Evolutionary conservation across 108 stramenopile species (phyloP), one percentile per base, ranked within the genome.

Genomic region (Fragilaria crotonensis): DNA sequence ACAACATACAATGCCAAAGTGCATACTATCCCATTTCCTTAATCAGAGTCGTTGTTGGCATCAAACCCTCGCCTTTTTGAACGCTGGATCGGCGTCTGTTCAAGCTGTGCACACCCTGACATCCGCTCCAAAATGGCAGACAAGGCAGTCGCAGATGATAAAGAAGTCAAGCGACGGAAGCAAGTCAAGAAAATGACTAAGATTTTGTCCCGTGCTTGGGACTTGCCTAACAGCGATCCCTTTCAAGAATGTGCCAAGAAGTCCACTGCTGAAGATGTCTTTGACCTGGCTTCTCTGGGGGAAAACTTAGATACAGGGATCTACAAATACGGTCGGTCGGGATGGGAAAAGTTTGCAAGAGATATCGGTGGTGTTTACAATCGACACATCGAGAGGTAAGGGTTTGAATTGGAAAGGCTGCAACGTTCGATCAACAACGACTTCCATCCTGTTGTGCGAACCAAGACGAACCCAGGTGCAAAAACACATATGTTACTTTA

Each of bases 301-400:
- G 67, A 81, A 52, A 84, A 85, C 54, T 30, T 91, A 11, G 90
- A 91, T 59, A 66, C 71, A 45, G 76, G 73, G 14, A 62, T 32
- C 1, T 91, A 91, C 57, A 60, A 71, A 47, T 67, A 75, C 51
- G 85, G 89, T 17, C 57, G 76, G 19, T 76, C 73, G 60, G 86
- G 84, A 30, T 91, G 90, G 90, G 85, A 87, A 63, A 57, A 74
- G 45, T 91, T 87, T 73, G 84, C 84, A 30, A 68, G 52, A 50
- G 90, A 91, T 72, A 60, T 91, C 52, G 90, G 90, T 30, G 71
- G 76, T 36, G 83, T 91, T 18, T 91, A 91, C 66, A 83, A 83
- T 68, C 63, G 76, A 48, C 81, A 84, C 41, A 77, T 87, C 45
- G 59, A 61, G 48, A 73, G 82, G 89, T 90, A 71, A 59, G 87